Base-by-base conservation (phyloP, 176 grass and related monocot species). In the Musa acuminata region DNA sequence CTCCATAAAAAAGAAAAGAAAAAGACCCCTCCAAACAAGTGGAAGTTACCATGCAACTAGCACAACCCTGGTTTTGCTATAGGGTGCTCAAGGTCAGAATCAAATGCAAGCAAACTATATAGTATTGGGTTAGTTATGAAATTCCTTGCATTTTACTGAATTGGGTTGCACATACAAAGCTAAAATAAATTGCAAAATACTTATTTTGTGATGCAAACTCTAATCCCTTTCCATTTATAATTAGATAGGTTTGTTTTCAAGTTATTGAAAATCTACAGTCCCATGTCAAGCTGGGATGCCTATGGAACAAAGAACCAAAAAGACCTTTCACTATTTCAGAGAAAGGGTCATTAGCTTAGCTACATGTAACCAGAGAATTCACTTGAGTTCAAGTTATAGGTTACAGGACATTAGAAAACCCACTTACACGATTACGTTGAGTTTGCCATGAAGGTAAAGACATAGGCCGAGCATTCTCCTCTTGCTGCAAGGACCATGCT, bases 401-500 rank as follows among this genome's bases (percentile, higher is more conserved):
- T 3, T 49, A 75, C 52, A 80, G 17, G 75, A 14, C 25, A 78
- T 57, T 75, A 13, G 72, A 5, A 65, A 80, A 65, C 66, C 23
- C 14, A 81, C 89, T 83, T 83, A 92, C 89, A 64, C 23, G 62
- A 83, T 77, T 82, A 64, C 75, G 81, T 76, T 55, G 75, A 83
- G 17, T 35, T 54, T 66, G 70, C 65, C 79, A 82, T 66, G 26
- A 55, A 80, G 79, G 10, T 74, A 81, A 80, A 78, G 83, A 72
- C 55, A 81, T 51, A 26, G 8, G 82, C 27, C 51, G 69, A 74
- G 77, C 14, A 72, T 87, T 80, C 80, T 88, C 90, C 80, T 93
- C 89, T 20, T 87, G 80, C 69, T 92, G 89, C 81, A 97, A 77
- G 77, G 87, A 93, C 85, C 86, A 83, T 78, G 94, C 90, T 72